phyloP scores from a whole-genome alignment of 73 alveolate genomes.

The Paramecium biaurelia region DNA sequence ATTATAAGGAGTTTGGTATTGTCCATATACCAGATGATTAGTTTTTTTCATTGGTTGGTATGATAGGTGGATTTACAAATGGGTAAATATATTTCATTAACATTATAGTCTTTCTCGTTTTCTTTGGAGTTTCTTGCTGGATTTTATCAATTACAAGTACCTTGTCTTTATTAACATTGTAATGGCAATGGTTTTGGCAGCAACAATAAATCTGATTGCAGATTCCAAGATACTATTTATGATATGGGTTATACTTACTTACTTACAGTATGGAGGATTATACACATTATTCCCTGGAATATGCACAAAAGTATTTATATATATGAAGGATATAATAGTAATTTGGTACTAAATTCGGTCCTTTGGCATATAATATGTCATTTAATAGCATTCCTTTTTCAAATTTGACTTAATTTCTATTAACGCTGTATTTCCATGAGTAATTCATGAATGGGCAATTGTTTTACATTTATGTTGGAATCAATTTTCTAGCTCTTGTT shows the following conservation, averaged over 20 bases:
- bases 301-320: not conserved
- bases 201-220: not conserved
- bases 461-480: not conserved
- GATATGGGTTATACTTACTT: not conserved
- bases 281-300: slow-evolving; percentile 35
- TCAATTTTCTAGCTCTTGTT: not conserved
- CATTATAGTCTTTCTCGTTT: not conserved
- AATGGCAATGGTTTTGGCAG: not conserved
- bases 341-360: slow-evolving; percentile 49
- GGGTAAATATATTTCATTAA: not conserved
- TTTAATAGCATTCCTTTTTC: slow-evolving; percentile 28
- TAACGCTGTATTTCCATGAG: not conserved
- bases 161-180: not conserved
- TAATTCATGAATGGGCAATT: not conserved
- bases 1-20: not conserved
- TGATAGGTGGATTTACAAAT: slow-evolving; percentile 33
- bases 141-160: not conserved
- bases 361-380: slow-evolving; percentile 25
- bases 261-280: not conserved
- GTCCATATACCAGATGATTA: not conserved
- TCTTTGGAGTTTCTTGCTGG: not conserved
- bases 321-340: not conserved
- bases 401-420: not conserved
- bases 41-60: slow-evolving; percentile 30
- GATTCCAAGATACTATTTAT: not conserved